Evolutionary conservation across 345 rosid genomes (phyloP).

Genomic region (Arabis alpina): DNA sequence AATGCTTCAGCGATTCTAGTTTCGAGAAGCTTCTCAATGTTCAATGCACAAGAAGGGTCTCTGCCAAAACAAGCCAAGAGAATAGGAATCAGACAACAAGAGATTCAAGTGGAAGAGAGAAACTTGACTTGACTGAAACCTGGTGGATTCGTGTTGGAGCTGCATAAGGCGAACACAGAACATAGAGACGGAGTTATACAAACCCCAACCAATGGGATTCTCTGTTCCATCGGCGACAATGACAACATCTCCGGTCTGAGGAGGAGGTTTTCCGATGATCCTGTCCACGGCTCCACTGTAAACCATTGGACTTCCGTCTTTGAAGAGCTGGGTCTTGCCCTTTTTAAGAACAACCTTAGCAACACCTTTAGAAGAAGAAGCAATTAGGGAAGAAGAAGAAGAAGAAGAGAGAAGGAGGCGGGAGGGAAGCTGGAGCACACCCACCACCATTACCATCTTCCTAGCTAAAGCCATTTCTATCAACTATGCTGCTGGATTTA

Average conservation of each 20-base stretch:
- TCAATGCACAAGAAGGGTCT: constrained; percentile 77
- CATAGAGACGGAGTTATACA: constrained; percentile 87
- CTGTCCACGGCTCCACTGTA: constrained; percentile 92
- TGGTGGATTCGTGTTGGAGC: constrained; percentile 79
- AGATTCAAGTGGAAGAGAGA: no score
- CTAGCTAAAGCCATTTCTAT: constrained; percentile 15
- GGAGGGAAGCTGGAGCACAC: constrained; percentile 47
- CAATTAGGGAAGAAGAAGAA: constrained; percentile 47
- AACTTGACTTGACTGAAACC: constrained; percentile 4
- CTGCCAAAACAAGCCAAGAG: constrained; percentile 44
- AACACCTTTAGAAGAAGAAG: constrained; percentile 50
- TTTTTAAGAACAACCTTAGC: constrained; percentile 90
- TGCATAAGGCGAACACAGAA: constrained; percentile 93
- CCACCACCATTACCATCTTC: constrained; percentile 38
- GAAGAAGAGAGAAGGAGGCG: constrained; percentile 58
- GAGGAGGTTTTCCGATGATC: constrained; percentile 82
- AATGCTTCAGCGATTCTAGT: constrained; percentile 69
- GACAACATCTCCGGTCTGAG: constrained; percentile 85
- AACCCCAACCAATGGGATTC: constrained; percentile 84
- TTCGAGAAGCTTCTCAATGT: constrained; percentile 77
- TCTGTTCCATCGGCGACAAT: constrained; percentile 83
- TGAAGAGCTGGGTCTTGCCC: constrained; percentile 88
- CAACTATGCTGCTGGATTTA: constrained; percentile 2
- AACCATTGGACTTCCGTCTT: constrained; percentile 91
- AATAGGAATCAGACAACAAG: no score